Evolutionary conservation across 148 eudicot species (phyloP).

Genomic region (Amaranthus hypochondriacus): DNA sequence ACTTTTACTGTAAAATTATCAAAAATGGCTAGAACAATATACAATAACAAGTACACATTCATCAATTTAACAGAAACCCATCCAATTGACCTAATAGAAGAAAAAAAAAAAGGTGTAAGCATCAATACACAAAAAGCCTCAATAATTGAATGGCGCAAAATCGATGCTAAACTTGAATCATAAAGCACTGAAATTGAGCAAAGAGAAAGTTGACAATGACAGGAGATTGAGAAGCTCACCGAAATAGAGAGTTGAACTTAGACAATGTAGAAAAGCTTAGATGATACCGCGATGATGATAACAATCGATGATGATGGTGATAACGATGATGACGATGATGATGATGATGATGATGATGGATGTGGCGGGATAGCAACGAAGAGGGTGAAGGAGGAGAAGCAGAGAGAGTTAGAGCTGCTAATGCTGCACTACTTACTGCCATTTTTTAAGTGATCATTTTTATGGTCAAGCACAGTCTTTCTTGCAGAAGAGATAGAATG

Average conservation of each 20-base stretch:
- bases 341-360: slow-evolving; percentile 2
- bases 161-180: background rate
- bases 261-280: slow-evolving; percentile 6
- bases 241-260: background rate
- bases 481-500: too few relatives aligned
- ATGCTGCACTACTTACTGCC: background rate
- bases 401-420: background rate
- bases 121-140: background rate
- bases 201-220: background rate
- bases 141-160: background rate
- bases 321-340: background rate
- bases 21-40: too few relatives aligned
- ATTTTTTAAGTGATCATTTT: background rate
- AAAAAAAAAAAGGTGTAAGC: too few relatives aligned
- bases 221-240: background rate
- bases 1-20: too few relatives aligned
- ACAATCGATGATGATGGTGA: background rate
- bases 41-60: too few relatives aligned
- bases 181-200: background rate
- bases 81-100: background rate
- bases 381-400: slow-evolving; percentile 6
- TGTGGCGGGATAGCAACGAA: background rate
- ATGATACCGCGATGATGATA: background rate
- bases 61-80: background rate
- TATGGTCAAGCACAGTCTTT: too few relatives aligned